Evolutionary conservation across 1,139 yeast genomes (phyloP).

Genomic region (Protomyces inouyei): DNA sequence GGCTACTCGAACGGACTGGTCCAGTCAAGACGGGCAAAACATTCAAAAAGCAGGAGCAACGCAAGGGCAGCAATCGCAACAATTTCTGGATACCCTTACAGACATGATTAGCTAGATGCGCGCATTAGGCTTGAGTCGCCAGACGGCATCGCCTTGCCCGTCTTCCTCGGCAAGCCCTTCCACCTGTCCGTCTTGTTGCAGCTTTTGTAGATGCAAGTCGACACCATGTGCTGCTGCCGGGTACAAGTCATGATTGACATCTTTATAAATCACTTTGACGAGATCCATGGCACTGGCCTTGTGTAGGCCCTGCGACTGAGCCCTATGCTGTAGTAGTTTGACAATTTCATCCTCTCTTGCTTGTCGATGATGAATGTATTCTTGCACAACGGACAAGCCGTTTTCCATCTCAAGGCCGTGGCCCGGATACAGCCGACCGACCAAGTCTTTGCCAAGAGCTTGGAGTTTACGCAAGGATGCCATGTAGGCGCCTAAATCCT

Average conservation of each 20-base stretch:
- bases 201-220: constrained; percentile 38
- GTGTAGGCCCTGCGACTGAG: constrained; percentile 14
- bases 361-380: constrained; percentile 40
- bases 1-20: constrained; percentile 52
- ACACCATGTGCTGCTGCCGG: constrained; percentile 40
- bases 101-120: constrained; percentile 5
- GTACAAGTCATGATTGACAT: constrained; percentile 36
- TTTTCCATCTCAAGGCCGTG: constrained; percentile 41
- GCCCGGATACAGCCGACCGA: constrained; percentile 38
- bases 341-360: constrained; percentile 40
- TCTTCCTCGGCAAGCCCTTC: background rate
- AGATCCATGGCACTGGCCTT: constrained; percentile 33
- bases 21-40: background rate
- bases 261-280: constrained; percentile 38
- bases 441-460: constrained; percentile 29
- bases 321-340: constrained; percentile 29
- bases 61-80: constrained; percentile 25
- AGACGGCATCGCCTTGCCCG: background rate
- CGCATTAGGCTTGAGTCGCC: background rate
- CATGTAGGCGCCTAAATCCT: constrained; percentile 38
- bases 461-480: constrained; percentile 37
- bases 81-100: constrained; percentile 20
- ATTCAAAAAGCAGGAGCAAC: constrained; percentile 24
- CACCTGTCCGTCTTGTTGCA: constrained; percentile 30
- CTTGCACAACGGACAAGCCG: constrained; percentile 37